Percentiles rank a stretch among this genome's conserved stretches.
These are phyloP conservation scores for Collybia sordida DNA, from an alignment of 768 basidiomycete species.

Conservation along the genomic window DNA sequence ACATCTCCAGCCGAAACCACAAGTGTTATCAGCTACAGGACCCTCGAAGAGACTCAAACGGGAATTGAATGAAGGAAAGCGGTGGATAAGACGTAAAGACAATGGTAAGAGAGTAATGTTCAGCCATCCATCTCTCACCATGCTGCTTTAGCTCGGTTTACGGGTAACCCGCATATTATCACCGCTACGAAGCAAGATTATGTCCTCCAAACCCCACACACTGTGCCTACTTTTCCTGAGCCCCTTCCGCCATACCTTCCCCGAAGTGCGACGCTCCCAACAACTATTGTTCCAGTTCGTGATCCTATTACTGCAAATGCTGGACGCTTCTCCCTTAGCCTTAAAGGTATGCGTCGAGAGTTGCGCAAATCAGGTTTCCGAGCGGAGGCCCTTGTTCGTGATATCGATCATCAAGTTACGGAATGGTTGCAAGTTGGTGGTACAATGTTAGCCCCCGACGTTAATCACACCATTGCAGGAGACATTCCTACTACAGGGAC, in stretches of 20 bases:
- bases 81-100: conserved; percentile 73
- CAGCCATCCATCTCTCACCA: neutral
- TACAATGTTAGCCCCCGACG: conserved; percentile 53
- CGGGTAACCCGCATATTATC: conserved; percentile 71
- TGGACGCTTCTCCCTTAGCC: conserved; percentile 72
- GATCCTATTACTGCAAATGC: conserved; percentile 63
- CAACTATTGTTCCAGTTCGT: conserved; percentile 34
- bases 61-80: conserved; percentile 73
- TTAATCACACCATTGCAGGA: conserved; percentile 18
- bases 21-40: conserved; percentile 12
- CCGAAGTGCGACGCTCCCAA: conserved; percentile 55
- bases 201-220: conserved; percentile 38
- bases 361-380: conserved; percentile 62
- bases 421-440: conserved; percentile 63
- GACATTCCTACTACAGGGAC: conserved; percentile 29
- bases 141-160: conserved; percentile 55
- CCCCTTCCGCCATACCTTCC: conserved; percentile 73
- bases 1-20: conserved; percentile 38
- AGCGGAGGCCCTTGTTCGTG: conserved; percentile 62
- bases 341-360: conserved; percentile 72
- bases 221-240: conserved; percentile 66
- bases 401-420: conserved; percentile 62
- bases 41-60: conserved; percentile 41
- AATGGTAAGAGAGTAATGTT: conserved; percentile 50
- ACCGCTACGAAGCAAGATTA: conserved; percentile 62